A percentile compares a stretch with the other conserved stretches of the same genome.
Evolutionary conservation across 345 rosid genomes (phyloP).

Genomic region (Pelargonium nanum): DNA sequence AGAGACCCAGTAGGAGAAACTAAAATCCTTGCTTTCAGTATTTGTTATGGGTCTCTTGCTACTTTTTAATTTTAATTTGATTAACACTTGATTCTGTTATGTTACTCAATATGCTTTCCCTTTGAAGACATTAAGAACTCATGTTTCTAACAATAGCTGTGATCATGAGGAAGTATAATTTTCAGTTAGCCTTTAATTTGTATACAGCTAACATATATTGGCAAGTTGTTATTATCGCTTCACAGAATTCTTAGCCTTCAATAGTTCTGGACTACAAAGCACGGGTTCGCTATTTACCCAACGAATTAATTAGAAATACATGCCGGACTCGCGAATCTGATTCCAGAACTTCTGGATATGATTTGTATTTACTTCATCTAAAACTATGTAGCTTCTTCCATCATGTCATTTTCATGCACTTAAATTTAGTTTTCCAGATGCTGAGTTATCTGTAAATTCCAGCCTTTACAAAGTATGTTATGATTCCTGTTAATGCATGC

Average conservation of each 20-base stretch:
- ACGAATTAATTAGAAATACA: too few relatives aligned
- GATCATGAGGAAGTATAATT: background rate
- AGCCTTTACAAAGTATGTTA: background rate
- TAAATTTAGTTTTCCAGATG: background rate
- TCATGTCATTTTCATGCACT: background rate
- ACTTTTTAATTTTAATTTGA: background rate
- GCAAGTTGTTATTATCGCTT: background rate
- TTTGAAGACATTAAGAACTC: too few relatives aligned
- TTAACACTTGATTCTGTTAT: background rate
- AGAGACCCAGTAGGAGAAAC: background rate
- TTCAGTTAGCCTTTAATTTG: background rate
- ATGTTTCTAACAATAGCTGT: background rate
- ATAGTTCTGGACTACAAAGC: too few relatives aligned
- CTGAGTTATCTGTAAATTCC: background rate
- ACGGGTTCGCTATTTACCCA: too few relatives aligned
- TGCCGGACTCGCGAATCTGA: too few relatives aligned
- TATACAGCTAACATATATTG: background rate
- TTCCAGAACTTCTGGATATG: background rate
- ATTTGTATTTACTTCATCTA: background rate
- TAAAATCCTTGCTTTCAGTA: background rate
- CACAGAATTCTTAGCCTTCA: background rate
- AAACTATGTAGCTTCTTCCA: background rate
- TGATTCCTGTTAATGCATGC: slow-evolving; percentile 21
- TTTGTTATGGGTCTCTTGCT: background rate
- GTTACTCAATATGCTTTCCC: too few relatives aligned